phyloP scores from a whole-genome alignment of 805 yeast species.

The Myxozyma vanderwaltii region DNA sequence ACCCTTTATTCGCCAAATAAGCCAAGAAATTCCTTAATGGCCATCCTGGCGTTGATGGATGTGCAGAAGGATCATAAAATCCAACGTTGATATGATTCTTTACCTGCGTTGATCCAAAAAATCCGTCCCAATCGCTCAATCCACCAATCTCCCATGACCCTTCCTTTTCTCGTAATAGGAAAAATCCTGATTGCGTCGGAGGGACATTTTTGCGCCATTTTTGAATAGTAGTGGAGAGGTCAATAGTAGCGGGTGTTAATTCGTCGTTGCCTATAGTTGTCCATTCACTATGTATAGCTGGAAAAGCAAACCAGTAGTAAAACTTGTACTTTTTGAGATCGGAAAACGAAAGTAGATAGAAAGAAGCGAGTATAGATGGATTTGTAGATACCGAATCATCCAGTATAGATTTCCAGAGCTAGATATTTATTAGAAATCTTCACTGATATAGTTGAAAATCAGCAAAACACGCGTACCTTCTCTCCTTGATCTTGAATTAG shows the following conservation, averaged over 20 bases:
- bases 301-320: constrained; percentile 87
- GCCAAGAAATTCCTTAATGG: constrained; percentile 62
- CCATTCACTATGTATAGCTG: constrained; percentile 64
- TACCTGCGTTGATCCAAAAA: constrained; percentile 24
- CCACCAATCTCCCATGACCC: constrained; percentile 24
- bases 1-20: constrained; percentile 46
- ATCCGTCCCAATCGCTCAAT: constrained; percentile 31
- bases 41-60: constrained; percentile 50
- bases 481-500: constrained; percentile 52
- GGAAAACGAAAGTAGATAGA: constrained; percentile 67
- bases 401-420: constrained; percentile 38
- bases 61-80: constrained; percentile 46
- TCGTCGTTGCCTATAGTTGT: constrained; percentile 15
- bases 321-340: constrained; percentile 88
- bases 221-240: constrained; percentile 16
- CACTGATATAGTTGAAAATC: too few relatives aligned
- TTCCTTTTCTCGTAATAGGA: constrained; percentile 34
- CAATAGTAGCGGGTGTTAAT: background rate
- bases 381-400: constrained; percentile 44
- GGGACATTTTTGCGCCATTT: constrained; percentile 17
- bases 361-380: constrained; percentile 49
- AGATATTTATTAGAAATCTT: background rate
- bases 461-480: constrained; percentile 26
- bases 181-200: constrained; percentile 25
- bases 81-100: constrained; percentile 41